phyloP scores from a whole-genome alignment of 2,329 filamentous ascomycete species.

The Penicillium freii region DNA sequence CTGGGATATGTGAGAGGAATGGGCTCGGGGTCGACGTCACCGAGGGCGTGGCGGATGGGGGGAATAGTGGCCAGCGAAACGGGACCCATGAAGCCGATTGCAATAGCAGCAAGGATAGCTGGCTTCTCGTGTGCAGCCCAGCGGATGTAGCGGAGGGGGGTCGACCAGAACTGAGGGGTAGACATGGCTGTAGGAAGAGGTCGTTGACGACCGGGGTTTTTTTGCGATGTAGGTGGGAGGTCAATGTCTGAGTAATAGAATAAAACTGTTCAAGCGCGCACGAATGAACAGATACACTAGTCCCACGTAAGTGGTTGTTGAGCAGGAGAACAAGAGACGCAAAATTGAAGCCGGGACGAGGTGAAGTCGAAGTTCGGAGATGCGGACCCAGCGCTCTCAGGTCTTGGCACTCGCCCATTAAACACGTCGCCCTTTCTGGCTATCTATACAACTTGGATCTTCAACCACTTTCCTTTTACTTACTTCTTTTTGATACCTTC shows the following conservation, averaged over 20 bases:
- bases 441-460: conserved; percentile 25
- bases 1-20: conserved; percentile 91
- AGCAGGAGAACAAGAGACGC: conserved; percentile 9
- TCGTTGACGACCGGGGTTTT: conserved; percentile 24
- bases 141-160: conserved; percentile 78
- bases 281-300: conserved; percentile 1
- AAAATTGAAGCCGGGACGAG: conserved; percentile 29
- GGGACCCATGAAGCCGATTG: conserved; percentile 72
- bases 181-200: conserved; percentile 41
- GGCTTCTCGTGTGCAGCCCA: conserved; percentile 88
- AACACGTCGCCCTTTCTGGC: conserved; percentile 45
- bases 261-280: conserved; percentile 1
- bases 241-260: background rate
- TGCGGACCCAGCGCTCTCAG: conserved; percentile 23
- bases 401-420: conserved; percentile 44
- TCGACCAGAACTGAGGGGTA: conserved; percentile 76
- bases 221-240: conserved; percentile 8
- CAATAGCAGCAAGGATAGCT: conserved; percentile 82
- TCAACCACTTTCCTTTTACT: conserved; percentile 17
- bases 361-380: conserved; percentile 33
- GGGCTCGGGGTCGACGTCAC: conserved; percentile 67
- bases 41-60: conserved; percentile 68
- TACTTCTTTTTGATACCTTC: conserved; percentile 14
- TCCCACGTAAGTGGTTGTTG: conserved; percentile 12
- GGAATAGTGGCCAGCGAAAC: conserved; percentile 68